These are phyloP conservation scores for Puccinia novopanici DNA, from an alignment of 1,284 basidiomycete species.

Conservation along the genomic window DNA sequence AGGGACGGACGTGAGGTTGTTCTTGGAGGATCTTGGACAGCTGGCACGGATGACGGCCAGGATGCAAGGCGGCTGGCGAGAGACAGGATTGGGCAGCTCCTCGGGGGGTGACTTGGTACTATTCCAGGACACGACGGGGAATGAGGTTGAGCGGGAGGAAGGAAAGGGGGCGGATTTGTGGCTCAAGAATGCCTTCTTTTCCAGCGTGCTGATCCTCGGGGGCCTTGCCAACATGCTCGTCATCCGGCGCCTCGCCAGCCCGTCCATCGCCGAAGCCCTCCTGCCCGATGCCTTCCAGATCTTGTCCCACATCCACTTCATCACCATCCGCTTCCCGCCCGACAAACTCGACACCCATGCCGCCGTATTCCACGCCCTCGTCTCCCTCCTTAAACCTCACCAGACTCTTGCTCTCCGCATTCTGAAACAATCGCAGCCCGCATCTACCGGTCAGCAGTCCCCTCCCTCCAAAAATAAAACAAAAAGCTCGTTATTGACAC, in stretches of 20 bases:
- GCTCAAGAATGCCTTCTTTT: conserved; percentile 27
- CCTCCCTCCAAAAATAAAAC: not conserved
- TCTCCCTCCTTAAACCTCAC: not conserved
- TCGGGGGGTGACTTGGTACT: too few species aligned
- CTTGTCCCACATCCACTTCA: conserved; percentile 16
- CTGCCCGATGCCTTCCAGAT: not conserved
- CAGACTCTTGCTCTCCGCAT: not conserved
- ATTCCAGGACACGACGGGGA: too few species aligned
- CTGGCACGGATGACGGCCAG: not conserved
- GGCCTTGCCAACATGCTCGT: conserved; percentile 18
- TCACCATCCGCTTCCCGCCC: conserved; percentile 11
- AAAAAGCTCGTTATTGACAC: too few species aligned
- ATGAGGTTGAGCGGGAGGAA: too few species aligned
- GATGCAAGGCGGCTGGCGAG: conserved; percentile 2
- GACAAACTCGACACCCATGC: not conserved
- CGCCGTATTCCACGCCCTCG: not conserved
- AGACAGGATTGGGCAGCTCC: too few species aligned
- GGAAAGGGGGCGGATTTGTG: too few species aligned
- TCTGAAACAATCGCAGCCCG: conserved; percentile 15
- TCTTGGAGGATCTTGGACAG: not conserved
- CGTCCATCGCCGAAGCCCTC: not conserved
- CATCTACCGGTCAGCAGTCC: not conserved
- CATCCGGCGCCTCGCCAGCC: not conserved
- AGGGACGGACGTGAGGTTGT: not conserved
- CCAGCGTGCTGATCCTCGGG: not conserved